Evolutionary conservation across 768 basidiomycete genomes (phyloP).

Genomic region (Suillus paluster): DNA sequence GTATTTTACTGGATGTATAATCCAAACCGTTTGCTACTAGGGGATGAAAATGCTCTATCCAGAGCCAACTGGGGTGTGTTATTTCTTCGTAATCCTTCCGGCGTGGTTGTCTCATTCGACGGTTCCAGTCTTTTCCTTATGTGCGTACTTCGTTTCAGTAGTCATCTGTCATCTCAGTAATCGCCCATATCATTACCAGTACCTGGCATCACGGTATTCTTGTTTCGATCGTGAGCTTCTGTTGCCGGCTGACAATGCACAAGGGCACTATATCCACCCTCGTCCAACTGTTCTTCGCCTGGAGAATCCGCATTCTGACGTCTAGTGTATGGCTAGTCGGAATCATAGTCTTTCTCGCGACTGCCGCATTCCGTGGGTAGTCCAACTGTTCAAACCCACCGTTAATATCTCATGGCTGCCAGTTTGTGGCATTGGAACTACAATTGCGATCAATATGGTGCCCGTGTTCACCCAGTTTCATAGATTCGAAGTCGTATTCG

Average conservation of each 20-base stretch:
- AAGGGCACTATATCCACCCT: constrained; percentile 31
- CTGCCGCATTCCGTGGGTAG: constrained; percentile 23
- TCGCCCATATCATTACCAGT: constrained; percentile 10
- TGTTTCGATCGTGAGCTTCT: neutral
- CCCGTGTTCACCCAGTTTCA: constrained; percentile 33
- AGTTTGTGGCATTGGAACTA: constrained; percentile 37
- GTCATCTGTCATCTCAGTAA: constrained; percentile 1
- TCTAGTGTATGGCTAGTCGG: constrained; percentile 15
- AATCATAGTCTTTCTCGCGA: constrained; percentile 18
- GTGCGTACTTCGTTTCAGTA: constrained; percentile 16
- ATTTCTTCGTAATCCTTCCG: neutral
- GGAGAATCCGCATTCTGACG: constrained; percentile 28
- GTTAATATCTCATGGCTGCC: constrained; percentile 10
- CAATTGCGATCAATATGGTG: constrained; percentile 33
- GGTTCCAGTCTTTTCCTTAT: constrained; percentile 32
- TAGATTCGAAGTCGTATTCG: constrained; percentile 34
- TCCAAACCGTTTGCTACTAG: constrained; percentile 11
- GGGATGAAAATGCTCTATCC: constrained; percentile 18
- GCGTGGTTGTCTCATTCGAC: neutral
- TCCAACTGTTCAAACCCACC: neutral
- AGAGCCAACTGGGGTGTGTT: constrained; percentile 27
- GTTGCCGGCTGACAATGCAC: neutral
- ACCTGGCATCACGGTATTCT: constrained; percentile 27
- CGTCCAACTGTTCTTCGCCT: constrained; percentile 34
- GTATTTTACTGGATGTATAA: neutral